A percentile compares a stretch with the other conserved stretches of the same genome.
These are phyloP conservation scores for Pythium aphanidermatum DNA, from an alignment of 352 stramenopile genomes.

Conservation along the genomic window DNA sequence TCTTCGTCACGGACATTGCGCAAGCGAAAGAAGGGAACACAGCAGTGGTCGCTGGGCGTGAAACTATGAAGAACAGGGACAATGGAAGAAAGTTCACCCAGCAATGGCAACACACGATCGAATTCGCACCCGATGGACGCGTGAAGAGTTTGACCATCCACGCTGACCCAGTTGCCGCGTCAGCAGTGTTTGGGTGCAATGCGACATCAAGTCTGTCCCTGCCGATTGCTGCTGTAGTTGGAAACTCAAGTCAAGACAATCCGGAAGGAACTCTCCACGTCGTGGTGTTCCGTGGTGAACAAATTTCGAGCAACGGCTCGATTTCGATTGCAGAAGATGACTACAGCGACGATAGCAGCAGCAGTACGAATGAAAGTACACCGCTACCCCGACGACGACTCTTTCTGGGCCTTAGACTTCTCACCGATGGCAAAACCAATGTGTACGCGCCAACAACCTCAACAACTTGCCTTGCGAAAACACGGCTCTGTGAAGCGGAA, in stretches of 20 bases:
- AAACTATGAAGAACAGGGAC: conserved; percentile 88
- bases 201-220: conserved; percentile 81
- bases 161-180: conserved; percentile 78
- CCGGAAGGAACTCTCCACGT: conserved; percentile 66
- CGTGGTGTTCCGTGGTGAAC: conserved; percentile 74
- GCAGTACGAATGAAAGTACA: conserved; percentile 33
- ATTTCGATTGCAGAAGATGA: conserved; percentile 39
- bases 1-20: conserved; percentile 87
- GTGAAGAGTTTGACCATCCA: conserved; percentile 85
- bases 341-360: conserved; percentile 40
- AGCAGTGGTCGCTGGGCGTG: conserved; percentile 71
- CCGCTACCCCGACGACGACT: conserved; percentile 28
- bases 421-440: conserved; percentile 85
- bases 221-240: conserved; percentile 75
- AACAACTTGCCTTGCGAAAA: conserved; percentile 60
- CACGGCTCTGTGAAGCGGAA: conserved; percentile 42
- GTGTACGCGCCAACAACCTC: conserved; percentile 83
- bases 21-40: conserved; percentile 80
- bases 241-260: conserved; percentile 75
- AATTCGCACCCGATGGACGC: conserved; percentile 79
- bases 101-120: conserved; percentile 88
- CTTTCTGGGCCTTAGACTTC: conserved; percentile 67
- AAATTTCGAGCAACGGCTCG: conserved; percentile 60
- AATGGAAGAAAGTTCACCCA: conserved; percentile 87
- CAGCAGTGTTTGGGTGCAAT: conserved; percentile 83